Evolutionary conservation across 345 rosid species (phyloP).

Genomic region (Rhizophora apiculata): DNA sequence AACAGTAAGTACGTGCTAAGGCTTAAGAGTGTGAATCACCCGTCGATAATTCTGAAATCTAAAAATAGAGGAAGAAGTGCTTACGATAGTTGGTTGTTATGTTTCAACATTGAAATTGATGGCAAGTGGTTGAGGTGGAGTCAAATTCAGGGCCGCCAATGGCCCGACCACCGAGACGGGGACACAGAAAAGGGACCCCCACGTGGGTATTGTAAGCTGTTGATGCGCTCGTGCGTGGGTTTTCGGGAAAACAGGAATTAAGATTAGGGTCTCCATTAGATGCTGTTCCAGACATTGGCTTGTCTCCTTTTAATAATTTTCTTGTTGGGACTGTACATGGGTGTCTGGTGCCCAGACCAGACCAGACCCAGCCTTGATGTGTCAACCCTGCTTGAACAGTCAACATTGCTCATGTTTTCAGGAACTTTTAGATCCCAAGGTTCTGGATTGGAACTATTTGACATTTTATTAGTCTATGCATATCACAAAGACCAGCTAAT

Average conservation of each 20-base stretch:
- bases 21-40: too few relatives aligned
- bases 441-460: too few relatives aligned
- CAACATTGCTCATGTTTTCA: slow-evolving; percentile 51
- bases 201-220: slow-evolving; percentile 31
- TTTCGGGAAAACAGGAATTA: background rate
- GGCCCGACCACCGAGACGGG: slow-evolving; percentile 72
- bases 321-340: slow-evolving; percentile 4
- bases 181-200: slow-evolving; percentile 44
- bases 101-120: background rate
- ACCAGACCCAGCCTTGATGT: slow-evolving; percentile 30
- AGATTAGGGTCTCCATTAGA: too few relatives aligned
- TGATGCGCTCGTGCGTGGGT: background rate
- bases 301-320: too few relatives aligned
- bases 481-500: too few relatives aligned
- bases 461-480: too few relatives aligned
- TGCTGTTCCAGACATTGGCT: too few relatives aligned
- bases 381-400: slow-evolving; percentile 35
- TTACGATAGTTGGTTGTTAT: background rate
- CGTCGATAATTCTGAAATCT: too few relatives aligned
- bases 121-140: slow-evolving; percentile 11
- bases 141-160: slow-evolving; percentile 24
- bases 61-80: too few relatives aligned
- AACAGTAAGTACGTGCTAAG: too few relatives aligned
- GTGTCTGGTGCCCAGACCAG: background rate
- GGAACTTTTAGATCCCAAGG: slow-evolving; percentile 49